Evolutionary conservation across 75 land plant species (phyloP), one percentile per base, ranked within the genome.

Genomic region (Pinus albicaulis): DNA sequence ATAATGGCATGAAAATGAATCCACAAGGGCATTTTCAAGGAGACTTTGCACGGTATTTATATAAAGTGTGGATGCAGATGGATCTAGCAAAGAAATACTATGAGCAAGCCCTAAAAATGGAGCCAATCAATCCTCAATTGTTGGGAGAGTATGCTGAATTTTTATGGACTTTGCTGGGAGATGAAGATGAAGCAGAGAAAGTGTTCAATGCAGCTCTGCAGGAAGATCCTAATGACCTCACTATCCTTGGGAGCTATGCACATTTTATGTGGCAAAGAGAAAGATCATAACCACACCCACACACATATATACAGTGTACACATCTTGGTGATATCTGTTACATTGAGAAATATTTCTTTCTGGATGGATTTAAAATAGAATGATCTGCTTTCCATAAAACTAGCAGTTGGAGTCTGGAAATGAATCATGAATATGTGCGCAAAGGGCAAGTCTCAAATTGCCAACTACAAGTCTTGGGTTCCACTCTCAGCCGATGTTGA

Each of bases 1-100:
- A 79, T 60, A 76, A 41, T 22, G 77, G 65, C 16, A 17, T 22
- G n/a, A 77, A 44, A 57, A 14, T 57, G 26, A 58, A 57, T 55
- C 56, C 78, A 22, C 63, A 74, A 2, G 24, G 58, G 0, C 77
- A 76, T 56, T 80, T 80, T 68, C 25, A 76, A 19, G 20, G 22
- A 26, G 78, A 80, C 23, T 80, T 80, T 57, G 60, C 82, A 25
- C 61, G 36, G 73, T 80, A 76, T 57, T 48, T 80, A 71, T 56
- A 44, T 34, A 59, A 56, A n/a, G 82, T 80, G 28, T 76, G 82
- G 82, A 65, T 65, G 82, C 71, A 76, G 61, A 62, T 15, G 20
- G 78, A 71, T 25, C 56, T 77, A 23, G 82, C 78, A 15, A 5
- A 68, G 52, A 76, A 76, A 24, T 80, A 76, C 71, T 80, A 64